phyloP scores from a whole-genome alignment of 2,329 filamentous ascomycete genomes.

The Phaeosphaeria sp. region DNA sequence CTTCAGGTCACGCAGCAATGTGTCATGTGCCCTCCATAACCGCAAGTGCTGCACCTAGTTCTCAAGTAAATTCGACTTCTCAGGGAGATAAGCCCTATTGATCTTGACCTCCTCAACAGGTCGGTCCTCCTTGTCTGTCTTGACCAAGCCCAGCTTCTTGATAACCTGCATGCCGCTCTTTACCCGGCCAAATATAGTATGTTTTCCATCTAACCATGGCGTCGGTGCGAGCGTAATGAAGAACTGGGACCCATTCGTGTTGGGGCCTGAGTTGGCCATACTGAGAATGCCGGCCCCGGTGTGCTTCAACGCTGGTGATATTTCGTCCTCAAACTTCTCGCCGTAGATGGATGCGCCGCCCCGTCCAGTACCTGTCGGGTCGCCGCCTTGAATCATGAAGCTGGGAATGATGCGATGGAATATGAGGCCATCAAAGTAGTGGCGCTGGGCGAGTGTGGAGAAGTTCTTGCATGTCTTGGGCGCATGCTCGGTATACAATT shows the following conservation, averaged over 20 bases:
- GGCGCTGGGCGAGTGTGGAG: conserved; percentile 74
- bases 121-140: conserved; percentile 80
- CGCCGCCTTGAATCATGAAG: conserved; percentile 96
- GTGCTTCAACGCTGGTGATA: conserved; percentile 78
- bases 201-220: conserved; percentile 95
- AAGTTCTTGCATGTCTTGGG: conserved; percentile 93
- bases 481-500: conserved; percentile 89
- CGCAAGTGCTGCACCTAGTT: background rate
- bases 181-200: conserved; percentile 94
- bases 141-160: conserved; percentile 85
- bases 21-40: background rate
- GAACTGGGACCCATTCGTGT: conserved; percentile 96
- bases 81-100: conserved; percentile 72
- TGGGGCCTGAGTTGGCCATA: conserved; percentile 94
- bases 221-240: conserved; percentile 94
- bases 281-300: conserved; percentile 91
- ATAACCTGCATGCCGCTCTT: conserved; percentile 83
- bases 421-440: conserved; percentile 85
- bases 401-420: conserved; percentile 95
- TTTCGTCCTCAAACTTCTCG: conserved; percentile 93
- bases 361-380: conserved; percentile 91
- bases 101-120: conserved; percentile 86
- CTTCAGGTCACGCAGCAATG: background rate
- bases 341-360: conserved; percentile 91
- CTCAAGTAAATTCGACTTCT: conserved; percentile 48